Evolutionary conservation across 257 asterid species (phyloP), one percentile per base, ranked within the genome.

Genomic region (Ophiorrhiza pumila): DNA sequence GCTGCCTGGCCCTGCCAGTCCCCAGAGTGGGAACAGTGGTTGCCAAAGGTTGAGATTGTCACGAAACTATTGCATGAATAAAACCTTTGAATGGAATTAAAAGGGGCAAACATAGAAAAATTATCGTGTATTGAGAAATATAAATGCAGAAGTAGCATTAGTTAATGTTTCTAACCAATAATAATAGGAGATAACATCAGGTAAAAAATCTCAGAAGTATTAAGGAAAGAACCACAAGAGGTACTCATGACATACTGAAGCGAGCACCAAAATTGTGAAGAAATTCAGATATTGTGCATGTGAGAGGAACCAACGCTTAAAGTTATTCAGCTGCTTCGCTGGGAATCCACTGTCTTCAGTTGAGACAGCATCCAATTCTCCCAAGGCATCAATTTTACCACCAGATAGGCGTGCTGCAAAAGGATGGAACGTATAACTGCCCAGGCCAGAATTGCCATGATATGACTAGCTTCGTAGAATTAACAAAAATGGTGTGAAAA

Each of bases 221-320:
- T 22, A 29, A 25, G 56, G 71, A 60, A 34, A 37, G 72, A 56
- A 75, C 18, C 14, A 25, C 14, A 35, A 4, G 72, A 64, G 27
- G n/a, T 29, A 7, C 46, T 35, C 50, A 77, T 39, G 67, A 87
- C 94, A 81, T 77, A 89, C 97, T 74, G 97, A 91, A 76, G 97
- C 96, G 75, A 91, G 97, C 78, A 86, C 60, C 68, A 91, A 75
- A 85, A 91, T 86, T 31, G 94, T 86, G 86, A 80, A 68, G 81
- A 91, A 87, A 82, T 89, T 91, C 78, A 91, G 67, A 80, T 83
- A 87, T 59, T 89, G 97, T 39, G 96, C 91, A 76, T 85, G 94
- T 9, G 91, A 89, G 67, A 89, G 76, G 75, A 91, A 83, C 96
- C 97, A 87, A 66, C 82, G 78, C 77, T 91, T 87, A 18, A 85